phyloP scores from a whole-genome alignment of 2,329 filamentous ascomycete genomes.

The Penicillium sp. region DNA sequence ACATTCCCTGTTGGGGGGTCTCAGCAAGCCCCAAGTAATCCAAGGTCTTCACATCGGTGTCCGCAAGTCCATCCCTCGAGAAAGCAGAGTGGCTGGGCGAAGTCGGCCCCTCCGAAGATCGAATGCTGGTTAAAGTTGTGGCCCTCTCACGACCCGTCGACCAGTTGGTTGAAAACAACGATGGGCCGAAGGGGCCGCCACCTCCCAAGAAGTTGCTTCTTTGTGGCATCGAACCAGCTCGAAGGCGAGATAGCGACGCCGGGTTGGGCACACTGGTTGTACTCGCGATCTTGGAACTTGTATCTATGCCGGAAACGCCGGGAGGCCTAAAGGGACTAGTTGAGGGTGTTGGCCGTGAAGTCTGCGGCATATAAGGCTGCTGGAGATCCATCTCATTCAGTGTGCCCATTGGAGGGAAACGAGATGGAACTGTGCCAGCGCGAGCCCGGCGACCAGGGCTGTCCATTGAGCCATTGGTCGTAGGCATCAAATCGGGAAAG shows the following conservation, averaged over 20 bases:
- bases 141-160: constrained; percentile 75
- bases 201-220: constrained; percentile 66
- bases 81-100: constrained; percentile 86
- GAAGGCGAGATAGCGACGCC: constrained; percentile 76
- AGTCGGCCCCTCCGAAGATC: constrained; percentile 80
- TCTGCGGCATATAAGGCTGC: constrained; percentile 66
- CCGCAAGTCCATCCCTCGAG: constrained; percentile 77
- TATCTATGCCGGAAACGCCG: constrained; percentile 42
- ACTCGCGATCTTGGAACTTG: constrained; percentile 40
- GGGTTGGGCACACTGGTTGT: constrained; percentile 60
- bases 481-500: constrained; percentile 83
- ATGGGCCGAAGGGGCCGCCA: constrained; percentile 75
- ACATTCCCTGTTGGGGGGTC: constrained; percentile 77
- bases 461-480: constrained; percentile 65
- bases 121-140: constrained; percentile 85
- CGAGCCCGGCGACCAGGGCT: constrained; percentile 73
- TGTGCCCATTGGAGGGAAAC: constrained; percentile 76
- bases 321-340: constrained; percentile 81
- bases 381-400: constrained; percentile 59
- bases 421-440: constrained; percentile 92
- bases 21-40: constrained; percentile 95
- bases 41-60: constrained; percentile 87
- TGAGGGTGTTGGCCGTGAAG: constrained; percentile 80
- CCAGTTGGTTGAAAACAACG: constrained; percentile 87
- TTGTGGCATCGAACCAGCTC: constrained; percentile 93